phyloP scores from a whole-genome alignment of 257 asterid species.

The Marsdenia floribunda region DNA sequence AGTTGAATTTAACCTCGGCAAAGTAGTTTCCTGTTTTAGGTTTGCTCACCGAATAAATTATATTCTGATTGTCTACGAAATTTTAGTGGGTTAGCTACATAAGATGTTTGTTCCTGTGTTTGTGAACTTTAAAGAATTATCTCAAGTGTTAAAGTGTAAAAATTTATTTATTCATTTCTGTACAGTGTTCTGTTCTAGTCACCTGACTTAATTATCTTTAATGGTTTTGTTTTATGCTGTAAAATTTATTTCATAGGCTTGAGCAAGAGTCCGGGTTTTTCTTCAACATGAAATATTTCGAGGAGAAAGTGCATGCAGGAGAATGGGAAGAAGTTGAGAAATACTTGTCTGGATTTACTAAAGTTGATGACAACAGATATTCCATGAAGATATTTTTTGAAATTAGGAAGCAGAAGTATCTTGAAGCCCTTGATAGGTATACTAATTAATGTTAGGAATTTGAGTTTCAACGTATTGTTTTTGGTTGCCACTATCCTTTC shows the following conservation, averaged over 20 bases:
- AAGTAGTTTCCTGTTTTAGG: neutral
- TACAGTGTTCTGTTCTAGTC: neutral
- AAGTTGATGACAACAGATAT: slow-evolving; percentile 92
- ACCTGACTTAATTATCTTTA: neutral
- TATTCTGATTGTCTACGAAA: neutral
- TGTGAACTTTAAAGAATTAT: neutral
- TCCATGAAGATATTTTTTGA: slow-evolving; percentile 97
- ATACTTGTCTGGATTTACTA: slow-evolving; percentile 89
- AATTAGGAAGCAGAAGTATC: slow-evolving; percentile 95
- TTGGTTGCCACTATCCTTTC: neutral
- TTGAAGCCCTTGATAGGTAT: slow-evolving; percentile 95
- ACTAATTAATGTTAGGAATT: neutral
- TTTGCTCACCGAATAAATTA: neutral
- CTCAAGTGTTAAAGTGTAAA: neutral
- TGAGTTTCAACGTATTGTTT: neutral
- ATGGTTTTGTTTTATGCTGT: neutral
- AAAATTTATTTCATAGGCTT: slow-evolving; percentile 46
- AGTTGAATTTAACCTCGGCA: slow-evolving; percentile 2
- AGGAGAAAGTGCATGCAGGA: slow-evolving; percentile 95
- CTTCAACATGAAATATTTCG: slow-evolving; percentile 95
- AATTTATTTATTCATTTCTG: neutral
- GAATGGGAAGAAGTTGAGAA: slow-evolving; percentile 99
- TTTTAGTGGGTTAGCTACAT: neutral
- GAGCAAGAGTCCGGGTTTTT: slow-evolving; percentile 94
- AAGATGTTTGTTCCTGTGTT: neutral